Evolutionary conservation across 1,284 basidiomycete genomes (phyloP).

Genomic region (Caloboletus inedulis): DNA sequence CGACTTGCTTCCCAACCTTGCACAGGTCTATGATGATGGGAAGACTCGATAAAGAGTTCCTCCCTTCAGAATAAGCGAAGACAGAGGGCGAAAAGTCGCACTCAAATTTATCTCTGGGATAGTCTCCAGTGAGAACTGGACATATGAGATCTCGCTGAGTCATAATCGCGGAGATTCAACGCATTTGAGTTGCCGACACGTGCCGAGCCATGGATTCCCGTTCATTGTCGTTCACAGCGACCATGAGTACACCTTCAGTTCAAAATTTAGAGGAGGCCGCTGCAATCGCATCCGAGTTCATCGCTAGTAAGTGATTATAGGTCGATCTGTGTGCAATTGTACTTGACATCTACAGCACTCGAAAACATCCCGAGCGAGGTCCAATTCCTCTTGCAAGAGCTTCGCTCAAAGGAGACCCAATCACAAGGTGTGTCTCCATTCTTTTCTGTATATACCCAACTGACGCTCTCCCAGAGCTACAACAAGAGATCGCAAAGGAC

Average conservation of each 20-base stretch:
- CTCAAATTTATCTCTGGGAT: slow-evolving; percentile 2
- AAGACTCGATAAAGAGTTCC: neutral
- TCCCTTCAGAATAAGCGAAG: neutral
- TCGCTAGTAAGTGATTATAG: slow-evolving; percentile 51
- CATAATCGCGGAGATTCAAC: slow-evolving; percentile 27
- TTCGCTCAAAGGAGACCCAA: slow-evolving; percentile 55
- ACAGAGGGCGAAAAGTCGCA: neutral
- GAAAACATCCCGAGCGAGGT: slow-evolving; percentile 77
- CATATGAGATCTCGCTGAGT: slow-evolving; percentile 13
- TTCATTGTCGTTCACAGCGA: slow-evolving; percentile 2
- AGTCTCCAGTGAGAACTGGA: no score
- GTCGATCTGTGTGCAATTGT: neutral
- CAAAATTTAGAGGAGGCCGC: slow-evolving; percentile 60
- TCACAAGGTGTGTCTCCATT: slow-evolving; percentile 43
- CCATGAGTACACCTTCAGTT: slow-evolving; percentile 34
- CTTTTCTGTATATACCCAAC: neutral
- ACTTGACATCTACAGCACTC: slow-evolving; percentile 41
- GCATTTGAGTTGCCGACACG: slow-evolving; percentile 12
- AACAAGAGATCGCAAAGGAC: slow-evolving; percentile 53
- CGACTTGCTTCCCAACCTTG: neutral
- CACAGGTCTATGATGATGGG: slow-evolving; percentile 4
- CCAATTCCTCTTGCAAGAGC: slow-evolving; percentile 68
- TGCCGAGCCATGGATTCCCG: slow-evolving; percentile 6
- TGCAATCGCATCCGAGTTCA: slow-evolving; percentile 64
- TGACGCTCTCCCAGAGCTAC: slow-evolving; percentile 41